Base-by-base conservation (phyloP, 441 rosid genomes). In the Syzygium syzygioides region DNA sequence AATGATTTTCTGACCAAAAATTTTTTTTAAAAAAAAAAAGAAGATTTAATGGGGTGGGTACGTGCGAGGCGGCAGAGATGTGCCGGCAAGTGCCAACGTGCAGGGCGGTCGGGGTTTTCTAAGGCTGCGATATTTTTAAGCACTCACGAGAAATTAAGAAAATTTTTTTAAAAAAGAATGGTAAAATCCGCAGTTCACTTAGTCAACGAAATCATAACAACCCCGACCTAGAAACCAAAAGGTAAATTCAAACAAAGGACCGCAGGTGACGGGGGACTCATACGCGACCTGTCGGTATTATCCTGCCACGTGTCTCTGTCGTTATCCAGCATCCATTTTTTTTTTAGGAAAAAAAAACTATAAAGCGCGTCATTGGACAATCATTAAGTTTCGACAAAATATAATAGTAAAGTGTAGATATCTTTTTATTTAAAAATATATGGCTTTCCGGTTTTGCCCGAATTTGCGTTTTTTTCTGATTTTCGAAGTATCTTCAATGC, bases 281-380 rank as follows among this genome's bases (percentile, higher is more conserved):
- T 48, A 30, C 17, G 48, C 76, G 85, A 68, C 45, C 84, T 87
- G 88, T 87, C 88, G 55, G 85, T 32, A 55, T 53, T 53, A 87
- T 76, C 86, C 55, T 87, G 86, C 88, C 60, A 55, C 88, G 88
- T 87, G 50, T 76, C 55, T 37, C 83, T 37, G 83, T 76, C 83
- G 83, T 76, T 37, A 71, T 71, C 28, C 25, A 15, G 34, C 2
- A 2, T 68, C 37, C 50, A 0, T 30, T 64, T 68, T 68, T 68
- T 28, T 71, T 37, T 64, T 3, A 28, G 66, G 68, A 20, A 68
- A 28, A 30, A 54, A 54, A 8, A 14, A 32, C 9, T 0, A 11
- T 17, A 15, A 32, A 34, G 41, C 11, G 76, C 20, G 9, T 5
- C 41, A 10, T 66, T 64, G 76, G 76, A 30, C 76, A 7, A 45